Base-by-base conservation (phyloP, 2,329 filamentous ascomycete genomes). In the Ceratocystis harringtonii region DNA sequence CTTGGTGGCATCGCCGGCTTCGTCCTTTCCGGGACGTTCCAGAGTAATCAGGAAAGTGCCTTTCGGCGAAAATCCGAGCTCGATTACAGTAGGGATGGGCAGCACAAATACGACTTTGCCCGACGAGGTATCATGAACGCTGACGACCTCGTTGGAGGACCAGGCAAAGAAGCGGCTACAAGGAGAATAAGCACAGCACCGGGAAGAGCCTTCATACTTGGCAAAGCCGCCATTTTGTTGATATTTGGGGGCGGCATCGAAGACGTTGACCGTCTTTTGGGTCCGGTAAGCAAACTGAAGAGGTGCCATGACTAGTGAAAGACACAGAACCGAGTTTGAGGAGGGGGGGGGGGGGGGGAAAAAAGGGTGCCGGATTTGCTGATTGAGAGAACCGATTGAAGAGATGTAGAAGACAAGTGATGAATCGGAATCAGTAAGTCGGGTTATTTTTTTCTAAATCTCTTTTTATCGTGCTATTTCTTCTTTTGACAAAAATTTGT, bases 221-320 rank as follows among this genome's bases (percentile, higher is more conserved):
- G 75, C 75, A 76, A 97, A 96, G 72, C 88, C 92, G 73, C 89
- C 79, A 73, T 97, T 82, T 73, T 87, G 79, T 76, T 89, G 84
- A 78, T 99, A 99, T 73, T 87, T 84, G 68, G 94, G 94, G 70
- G 86, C 89, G 72, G 91, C 90, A 80, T 97, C 89, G 78, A 95
- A 85, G 77, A 97, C 81, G 73, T 92, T 92, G 80, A 99, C 92
- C 76, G 86, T 87, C 85, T 96, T 97, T 78, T 92, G 88, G 77
- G 94, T 96, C 79, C 94, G 90, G 83, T 89, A 96, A 78, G 90
- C 90, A 85, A 96, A 89, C 85, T 96, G 92, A 79, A 92, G 88
- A 74, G 89, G 86, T 81, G 90, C 89, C 91, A 96, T 96, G 84
- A 86, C 89, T 91, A 91, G 84, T 86, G 74, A 90, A 91, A 91